Evolutionary conservation across 2,329 filamentous ascomycete species (phyloP).

Genomic region (Cladosporium sp.): DNA sequence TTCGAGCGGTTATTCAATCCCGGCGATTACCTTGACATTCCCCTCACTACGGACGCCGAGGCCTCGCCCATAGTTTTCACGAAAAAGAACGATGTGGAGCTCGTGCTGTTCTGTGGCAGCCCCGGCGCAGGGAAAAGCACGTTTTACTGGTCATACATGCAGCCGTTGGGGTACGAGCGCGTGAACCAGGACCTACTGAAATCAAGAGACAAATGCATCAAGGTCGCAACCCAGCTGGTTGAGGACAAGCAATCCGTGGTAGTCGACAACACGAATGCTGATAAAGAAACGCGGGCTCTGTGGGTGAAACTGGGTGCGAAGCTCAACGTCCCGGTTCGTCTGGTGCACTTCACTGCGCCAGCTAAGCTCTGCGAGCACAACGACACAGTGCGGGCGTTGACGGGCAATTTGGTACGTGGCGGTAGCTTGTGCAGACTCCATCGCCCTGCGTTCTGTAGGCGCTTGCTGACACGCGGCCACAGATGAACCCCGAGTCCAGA

Average conservation of each 20-base stretch:
- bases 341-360: constrained; percentile 74
- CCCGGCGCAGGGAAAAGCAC: constrained; percentile 90
- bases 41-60: constrained; percentile 25
- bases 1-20: constrained; percentile 70
- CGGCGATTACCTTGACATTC: constrained; percentile 42
- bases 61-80: constrained; percentile 33
- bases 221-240: constrained; percentile 62
- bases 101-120: constrained; percentile 81
- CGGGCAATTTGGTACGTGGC: constrained; percentile 29
- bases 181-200: constrained; percentile 90
- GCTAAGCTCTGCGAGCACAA: constrained; percentile 74
- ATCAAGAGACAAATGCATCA: constrained; percentile 61
- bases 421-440: constrained; percentile 4
- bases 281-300: constrained; percentile 65
- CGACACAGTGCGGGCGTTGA: constrained; percentile 70
- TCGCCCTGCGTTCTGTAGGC: constrained; percentile 5
- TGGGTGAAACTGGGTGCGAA: constrained; percentile 73
- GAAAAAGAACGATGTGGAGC: constrained; percentile 61
- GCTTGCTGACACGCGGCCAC: constrained; percentile 13
- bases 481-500: constrained; percentile 79
- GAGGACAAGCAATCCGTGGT: constrained; percentile 62
- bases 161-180: constrained; percentile 72
- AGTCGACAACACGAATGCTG: constrained; percentile 93
- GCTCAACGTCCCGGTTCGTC: constrained; percentile 68
- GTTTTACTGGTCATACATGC: constrained; percentile 72